These are phyloP conservation scores for Trichoderma gamsii DNA, from an alignment of 495 filamentous ascomycete species.

Conservation along the genomic window DNA sequence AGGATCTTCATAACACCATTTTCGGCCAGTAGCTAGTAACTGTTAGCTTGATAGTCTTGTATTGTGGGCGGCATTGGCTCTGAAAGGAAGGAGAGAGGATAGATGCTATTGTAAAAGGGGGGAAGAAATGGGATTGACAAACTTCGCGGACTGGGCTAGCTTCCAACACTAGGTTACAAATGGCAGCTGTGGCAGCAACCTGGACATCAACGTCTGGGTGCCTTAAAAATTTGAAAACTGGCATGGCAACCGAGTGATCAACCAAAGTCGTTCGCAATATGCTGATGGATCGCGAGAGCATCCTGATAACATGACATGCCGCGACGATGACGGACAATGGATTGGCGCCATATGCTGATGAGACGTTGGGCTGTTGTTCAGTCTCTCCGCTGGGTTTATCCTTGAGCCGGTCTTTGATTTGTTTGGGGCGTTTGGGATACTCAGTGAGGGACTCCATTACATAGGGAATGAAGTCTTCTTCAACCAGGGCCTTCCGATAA, in stretches of 20 bases:
- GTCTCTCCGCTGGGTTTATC: constrained; percentile 8
- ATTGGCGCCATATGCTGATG: constrained; percentile 35
- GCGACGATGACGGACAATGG: constrained; percentile 66
- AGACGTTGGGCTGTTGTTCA: constrained; percentile 15
- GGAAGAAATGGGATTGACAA: constrained; percentile 28
- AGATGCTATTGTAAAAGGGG: neutral
- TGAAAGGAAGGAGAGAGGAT: neutral
- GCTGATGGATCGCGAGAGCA: constrained; percentile 75
- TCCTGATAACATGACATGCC: constrained; percentile 71
- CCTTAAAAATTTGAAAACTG: constrained; percentile 68
- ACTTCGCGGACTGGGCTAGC: constrained; percentile 88
- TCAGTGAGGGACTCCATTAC: constrained; percentile 78
- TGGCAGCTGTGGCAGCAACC: constrained; percentile 72
- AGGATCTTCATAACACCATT: constrained; percentile 70
- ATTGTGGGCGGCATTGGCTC: neutral
- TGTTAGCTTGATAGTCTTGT: neutral
- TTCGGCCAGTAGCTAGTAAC: constrained; percentile 58
- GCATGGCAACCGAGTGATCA: constrained; percentile 73
- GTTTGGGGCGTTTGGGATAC: constrained; percentile 31
- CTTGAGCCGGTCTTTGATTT: constrained; percentile 18
- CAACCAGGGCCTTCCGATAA: constrained; percentile 75
- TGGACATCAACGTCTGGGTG: constrained; percentile 76
- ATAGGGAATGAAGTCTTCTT: constrained; percentile 69
- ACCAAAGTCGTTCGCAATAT: constrained; percentile 79
- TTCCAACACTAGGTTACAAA: constrained; percentile 78